Conservation (phyloP, 257 asterid species). For the Capsicum baccatum region DNA sequence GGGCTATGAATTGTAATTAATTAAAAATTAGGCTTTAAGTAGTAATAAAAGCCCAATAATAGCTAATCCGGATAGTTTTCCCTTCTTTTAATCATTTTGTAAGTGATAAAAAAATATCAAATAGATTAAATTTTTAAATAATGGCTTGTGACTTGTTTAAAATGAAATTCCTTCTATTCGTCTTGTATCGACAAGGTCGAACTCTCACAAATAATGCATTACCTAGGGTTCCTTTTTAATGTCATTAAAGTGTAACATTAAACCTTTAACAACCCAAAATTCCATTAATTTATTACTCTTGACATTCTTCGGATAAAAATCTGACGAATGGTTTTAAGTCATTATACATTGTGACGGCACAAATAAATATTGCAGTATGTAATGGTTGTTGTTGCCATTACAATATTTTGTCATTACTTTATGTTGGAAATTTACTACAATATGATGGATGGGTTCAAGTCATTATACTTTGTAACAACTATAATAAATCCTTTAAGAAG, state of each 20-base stretch:
- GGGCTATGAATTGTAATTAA: too few species aligned
- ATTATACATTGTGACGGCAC: slow-evolving; percentile 23
- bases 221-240: too few species aligned
- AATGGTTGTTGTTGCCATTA: neutral
- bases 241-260: neutral
- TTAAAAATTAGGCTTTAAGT: too few species aligned
- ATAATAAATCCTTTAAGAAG: neutral
- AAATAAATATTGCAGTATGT: neutral
- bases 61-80: too few species aligned
- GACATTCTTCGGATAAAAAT: neutral
- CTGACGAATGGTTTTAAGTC: neutral
- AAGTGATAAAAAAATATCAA: too few species aligned
- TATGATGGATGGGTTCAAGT: slow-evolving; percentile 18
- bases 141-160: too few species aligned
- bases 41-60: too few species aligned
- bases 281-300: neutral
- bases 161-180: too few species aligned
- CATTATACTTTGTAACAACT: neutral
- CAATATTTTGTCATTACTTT: neutral
- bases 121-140: too few species aligned
- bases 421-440: neutral
- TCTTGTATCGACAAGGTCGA: too few species aligned
- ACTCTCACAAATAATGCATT: too few species aligned
- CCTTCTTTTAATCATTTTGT: too few species aligned
- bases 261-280: slow-evolving; percentile 12